Evolutionary conservation across 2,329 filamentous ascomycete species (phyloP).

Genomic region (Monosporascus sp.): DNA sequence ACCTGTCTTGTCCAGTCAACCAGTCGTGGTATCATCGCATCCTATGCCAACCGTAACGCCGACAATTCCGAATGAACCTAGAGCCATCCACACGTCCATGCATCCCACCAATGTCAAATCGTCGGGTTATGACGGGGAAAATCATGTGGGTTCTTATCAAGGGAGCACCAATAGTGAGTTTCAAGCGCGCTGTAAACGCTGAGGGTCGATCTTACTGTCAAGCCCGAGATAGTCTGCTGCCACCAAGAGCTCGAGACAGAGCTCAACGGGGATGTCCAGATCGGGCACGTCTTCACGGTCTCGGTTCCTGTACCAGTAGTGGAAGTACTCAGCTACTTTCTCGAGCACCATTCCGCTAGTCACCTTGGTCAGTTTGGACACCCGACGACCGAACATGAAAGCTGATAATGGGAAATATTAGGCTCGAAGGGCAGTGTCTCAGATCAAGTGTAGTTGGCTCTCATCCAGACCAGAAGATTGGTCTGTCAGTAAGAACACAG

Average conservation of each 20-base stretch:
- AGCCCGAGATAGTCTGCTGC: slow-evolving; percentile 73
- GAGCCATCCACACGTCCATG: slow-evolving; percentile 16
- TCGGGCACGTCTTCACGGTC: slow-evolving; percentile 69
- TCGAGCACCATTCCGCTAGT: slow-evolving; percentile 67
- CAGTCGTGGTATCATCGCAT: slow-evolving; percentile 5
- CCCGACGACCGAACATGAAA: slow-evolving; percentile 4
- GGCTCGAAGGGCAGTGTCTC: slow-evolving; percentile 30
- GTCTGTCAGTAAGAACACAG: slow-evolving; percentile 45
- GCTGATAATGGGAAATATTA: slow-evolving; percentile 1
- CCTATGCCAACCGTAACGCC: not conserved
- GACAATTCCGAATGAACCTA: slow-evolving; percentile 6
- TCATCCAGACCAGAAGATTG: slow-evolving; percentile 43
- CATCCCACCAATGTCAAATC: not conserved
- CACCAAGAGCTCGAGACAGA: slow-evolving; percentile 72
- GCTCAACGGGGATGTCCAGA: slow-evolving; percentile 73
- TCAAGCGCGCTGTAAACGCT: not conserved
- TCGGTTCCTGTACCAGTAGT: slow-evolving; percentile 72
- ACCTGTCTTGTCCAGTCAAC: not conserved
- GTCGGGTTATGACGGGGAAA: not conserved
- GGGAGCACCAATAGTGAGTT: slow-evolving; percentile 2
- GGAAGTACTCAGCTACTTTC: slow-evolving; percentile 78
- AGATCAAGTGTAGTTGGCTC: slow-evolving; percentile 61
- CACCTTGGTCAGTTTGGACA: slow-evolving; percentile 12
- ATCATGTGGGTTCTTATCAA: slow-evolving; percentile 9
- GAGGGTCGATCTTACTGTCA: slow-evolving; percentile 44